phyloP scores from a whole-genome alignment of 73 alveolate genomes.

The Paramecium pentaurelia region DNA sequence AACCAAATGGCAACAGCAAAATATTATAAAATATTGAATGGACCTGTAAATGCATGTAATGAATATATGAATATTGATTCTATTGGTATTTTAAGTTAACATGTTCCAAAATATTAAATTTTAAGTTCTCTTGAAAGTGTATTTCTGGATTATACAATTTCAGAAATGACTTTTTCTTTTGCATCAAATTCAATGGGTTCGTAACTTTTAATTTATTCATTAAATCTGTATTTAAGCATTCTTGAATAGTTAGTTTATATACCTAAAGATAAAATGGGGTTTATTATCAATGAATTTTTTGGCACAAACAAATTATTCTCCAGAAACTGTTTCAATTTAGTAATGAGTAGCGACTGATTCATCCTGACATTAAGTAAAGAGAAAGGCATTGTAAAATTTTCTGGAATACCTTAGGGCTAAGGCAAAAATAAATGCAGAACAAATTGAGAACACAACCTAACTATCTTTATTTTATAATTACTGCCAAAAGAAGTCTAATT shows the following conservation, averaged over 20 bases:
- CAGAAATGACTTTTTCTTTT: neutral
- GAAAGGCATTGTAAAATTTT: neutral
- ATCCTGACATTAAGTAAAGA: neutral
- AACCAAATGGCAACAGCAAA: constrained; percentile 35
- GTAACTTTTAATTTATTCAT: neutral
- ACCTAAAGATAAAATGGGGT: neutral
- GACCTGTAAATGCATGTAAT: constrained; percentile 8
- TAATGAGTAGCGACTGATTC: neutral
- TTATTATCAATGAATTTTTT: neutral
- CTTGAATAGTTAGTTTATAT: neutral
- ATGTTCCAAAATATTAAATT: neutral
- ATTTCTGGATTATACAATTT: neutral
- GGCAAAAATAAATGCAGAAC: neutral
- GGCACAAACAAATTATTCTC: neutral
- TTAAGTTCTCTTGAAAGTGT: neutral
- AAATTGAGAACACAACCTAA: neutral
- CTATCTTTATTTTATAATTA: neutral
- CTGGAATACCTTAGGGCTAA: neutral
- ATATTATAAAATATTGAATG: constrained; percentile 16
- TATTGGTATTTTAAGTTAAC: neutral
- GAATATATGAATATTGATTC: neutral
- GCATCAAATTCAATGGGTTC: neutral
- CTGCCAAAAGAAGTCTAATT: neutral
- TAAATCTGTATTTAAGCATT: neutral
- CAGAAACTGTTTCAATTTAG: neutral